Base-by-base conservation (phyloP, 108 stramenopile species). In the Cyclotella cryptica region DNA sequence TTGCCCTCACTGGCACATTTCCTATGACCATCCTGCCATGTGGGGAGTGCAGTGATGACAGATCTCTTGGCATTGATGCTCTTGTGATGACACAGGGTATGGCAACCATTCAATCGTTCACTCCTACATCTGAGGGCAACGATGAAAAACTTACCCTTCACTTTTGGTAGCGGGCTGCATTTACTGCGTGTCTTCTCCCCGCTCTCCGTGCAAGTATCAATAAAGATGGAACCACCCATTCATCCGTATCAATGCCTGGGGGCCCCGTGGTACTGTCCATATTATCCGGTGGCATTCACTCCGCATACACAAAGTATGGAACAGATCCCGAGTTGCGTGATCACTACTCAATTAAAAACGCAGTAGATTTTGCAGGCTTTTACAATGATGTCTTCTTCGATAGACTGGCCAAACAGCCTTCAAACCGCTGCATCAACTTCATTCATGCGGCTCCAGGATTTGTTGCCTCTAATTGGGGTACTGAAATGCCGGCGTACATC, bases 11-110 rank as follows among this genome's bases (percentile, higher is more conserved):
- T n/a, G n/a, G n/a, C n/a, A n/a, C n/a, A n/a, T n/a, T n/a, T n/a
- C n/a, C n/a, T n/a, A n/a, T n/a, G n/a, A n/a, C n/a, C n/a, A n/a
- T n/a, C n/a, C n/a, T n/a, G n/a, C n/a, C n/a, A n/a, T n/a, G n/a
- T n/a, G n/a, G n/a, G n/a, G n/a, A n/a, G n/a, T n/a, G n/a, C n/a
- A n/a, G n/a, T n/a, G n/a, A n/a, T n/a, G n/a, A n/a, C n/a, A n/a
- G n/a, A n/a, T n/a, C n/a, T n/a, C n/a, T n/a, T 29, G 66, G 66
- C 17, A 75, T 87, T 39, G 88, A 84, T 79, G 81, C 80, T 14
- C 53, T 90, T 41, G 77, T 90, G 0, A 82, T 88, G 84, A 86
- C 89, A 1, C 89, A 90, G 79, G 89, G 89, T 1, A 90, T 90
- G 87, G 89, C 88, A 18, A 87, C 89, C 1, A 66, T 70, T 17